Percentiles rank a stretch among this genome's conserved stretches.
phyloP scores from a whole-genome alignment of 1,284 basidiomycete genomes.

The Clitocybe nebularis region DNA sequence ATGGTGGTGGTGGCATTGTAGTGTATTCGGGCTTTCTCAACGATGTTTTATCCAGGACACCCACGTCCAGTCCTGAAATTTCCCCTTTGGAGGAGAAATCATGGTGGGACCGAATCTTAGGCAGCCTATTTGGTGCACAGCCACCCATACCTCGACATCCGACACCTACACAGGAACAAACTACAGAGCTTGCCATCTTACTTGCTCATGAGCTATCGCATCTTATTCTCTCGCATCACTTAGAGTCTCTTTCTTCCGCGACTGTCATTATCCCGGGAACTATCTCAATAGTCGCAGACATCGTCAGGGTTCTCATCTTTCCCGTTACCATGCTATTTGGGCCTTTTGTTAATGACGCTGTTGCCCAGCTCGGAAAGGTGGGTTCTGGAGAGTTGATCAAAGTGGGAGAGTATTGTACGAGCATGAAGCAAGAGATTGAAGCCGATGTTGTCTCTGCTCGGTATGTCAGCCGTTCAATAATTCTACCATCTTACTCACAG shows the following conservation, averaged over 20 bases:
- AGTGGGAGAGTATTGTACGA: constrained; percentile 69
- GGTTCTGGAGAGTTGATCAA: constrained; percentile 72
- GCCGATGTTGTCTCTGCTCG: constrained; percentile 85
- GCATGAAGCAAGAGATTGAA: constrained; percentile 77
- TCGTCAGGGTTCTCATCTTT: constrained; percentile 74
- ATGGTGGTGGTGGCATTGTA: constrained; percentile 86
- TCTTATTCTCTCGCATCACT: constrained; percentile 81
- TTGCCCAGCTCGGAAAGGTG: constrained; percentile 74
- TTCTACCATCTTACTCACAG: constrained; percentile 3
- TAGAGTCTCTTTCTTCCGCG: constrained; percentile 81
- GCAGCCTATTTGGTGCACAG: constrained; percentile 34
- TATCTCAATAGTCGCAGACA: constrained; percentile 71
- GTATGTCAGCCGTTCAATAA: constrained; percentile 31
- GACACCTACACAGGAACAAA: constrained; percentile 75
- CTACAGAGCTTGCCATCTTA: constrained; percentile 78
- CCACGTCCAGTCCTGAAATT: constrained; percentile 21
- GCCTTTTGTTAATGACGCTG: constrained; percentile 87
- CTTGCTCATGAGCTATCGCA: constrained; percentile 88
- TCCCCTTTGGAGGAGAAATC: constrained; percentile 31
- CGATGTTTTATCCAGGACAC: constrained; percentile 58
- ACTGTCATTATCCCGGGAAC: constrained; percentile 80
- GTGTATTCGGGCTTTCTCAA: constrained; percentile 87
- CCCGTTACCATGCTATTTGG: constrained; percentile 87
- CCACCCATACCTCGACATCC: constrained; percentile 33
- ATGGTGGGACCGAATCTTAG: constrained; percentile 48